A percentile compares a stretch with the other conserved stretches of the same genome.
Conservation (phyloP, 495 filamentous ascomycete genomes). For the Tuber indicum region DNA sequence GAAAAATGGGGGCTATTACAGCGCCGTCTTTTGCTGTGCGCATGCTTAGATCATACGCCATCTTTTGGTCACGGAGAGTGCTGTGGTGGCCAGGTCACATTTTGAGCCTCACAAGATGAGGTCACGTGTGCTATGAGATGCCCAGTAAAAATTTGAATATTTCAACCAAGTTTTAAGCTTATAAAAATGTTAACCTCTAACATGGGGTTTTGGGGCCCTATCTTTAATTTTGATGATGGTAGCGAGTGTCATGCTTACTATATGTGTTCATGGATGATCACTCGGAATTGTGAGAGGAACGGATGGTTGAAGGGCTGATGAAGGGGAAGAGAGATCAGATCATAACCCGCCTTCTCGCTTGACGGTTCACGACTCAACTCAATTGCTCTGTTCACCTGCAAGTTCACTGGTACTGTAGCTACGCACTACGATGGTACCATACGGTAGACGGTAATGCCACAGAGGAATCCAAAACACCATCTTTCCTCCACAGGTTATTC, state of each 20-base stretch:
- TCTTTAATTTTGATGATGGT: not conserved
- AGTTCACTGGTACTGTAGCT: not conserved
- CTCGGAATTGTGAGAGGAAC: not conserved
- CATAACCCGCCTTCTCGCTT: not conserved
- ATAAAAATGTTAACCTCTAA: not conserved
- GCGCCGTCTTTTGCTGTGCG: not conserved
- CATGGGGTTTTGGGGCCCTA: not conserved
- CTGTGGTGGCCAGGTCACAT: not conserved
- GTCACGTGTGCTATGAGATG: not conserved
- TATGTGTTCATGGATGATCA: not conserved
- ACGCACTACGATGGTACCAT: not conserved
- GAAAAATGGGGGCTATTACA: not conserved
- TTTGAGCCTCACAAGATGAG: not conserved
- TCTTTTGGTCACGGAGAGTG: not conserved
- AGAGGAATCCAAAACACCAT: not conserved
- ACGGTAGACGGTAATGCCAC: not conserved
- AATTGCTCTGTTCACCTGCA: not conserved
- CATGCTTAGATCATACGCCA: not conserved
- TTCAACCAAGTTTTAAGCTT: not conserved
- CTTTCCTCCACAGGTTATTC: not conserved
- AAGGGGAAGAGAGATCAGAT: not conserved
- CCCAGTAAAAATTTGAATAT: not conserved
- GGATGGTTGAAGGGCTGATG: not conserved
- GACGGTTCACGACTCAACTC: not conserved
- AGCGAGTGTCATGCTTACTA: not conserved